Base-by-base conservation (phyloP, 345 rosid genomes). In the Eucalyptus globulus region DNA sequence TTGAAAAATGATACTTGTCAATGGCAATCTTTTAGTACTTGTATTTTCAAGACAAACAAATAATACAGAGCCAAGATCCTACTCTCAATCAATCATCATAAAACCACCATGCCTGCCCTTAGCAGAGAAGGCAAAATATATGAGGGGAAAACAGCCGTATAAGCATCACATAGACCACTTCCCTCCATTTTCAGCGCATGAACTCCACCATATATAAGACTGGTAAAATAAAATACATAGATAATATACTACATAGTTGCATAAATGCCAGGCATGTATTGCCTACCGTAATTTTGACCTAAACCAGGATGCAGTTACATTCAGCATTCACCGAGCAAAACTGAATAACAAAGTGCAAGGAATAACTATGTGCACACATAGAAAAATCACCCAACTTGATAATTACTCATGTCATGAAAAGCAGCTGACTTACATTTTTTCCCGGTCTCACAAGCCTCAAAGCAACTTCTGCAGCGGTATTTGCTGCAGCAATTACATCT, bases 381-480 rank as follows among this genome's bases (percentile, higher is more conserved):
- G 40, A 67, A 67, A 67, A 67, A 16, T 8, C 6, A 67, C 11
- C 80, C 80, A 67, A 16, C 40, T 31, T 0, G 40, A 16, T 17
- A 17, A 34, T 14, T 44, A 17, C 44, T 21, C 19, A 49, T 40
- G 53, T 21, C 44, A n/a, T 89, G 8, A 49, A 49, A 58, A 22
- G 87, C 43, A 90, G 49, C 50, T 27, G 53, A 89, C 67, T 87
- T 93, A 98, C 99, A 95, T 96, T 98, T 93, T 95, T 97, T 47
- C 99, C 99, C 4, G 99, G 99, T 91, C 97, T 96, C 15, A 98
- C 99, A 60, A 98, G 99, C 95, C 99, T 96, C 92, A 98, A 91
- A 88, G 99, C 99, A 93, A 97, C 99, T 94, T 98, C 99, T 88
- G 99, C 99, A 19, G 99, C 99, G 12, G 99, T 96, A 88, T 96